Evolutionary conservation across 192 early-diverging fungal genomes (phyloP), one percentile per base, ranked within the genome.

Genomic region (Backusella mclennaniae): DNA sequence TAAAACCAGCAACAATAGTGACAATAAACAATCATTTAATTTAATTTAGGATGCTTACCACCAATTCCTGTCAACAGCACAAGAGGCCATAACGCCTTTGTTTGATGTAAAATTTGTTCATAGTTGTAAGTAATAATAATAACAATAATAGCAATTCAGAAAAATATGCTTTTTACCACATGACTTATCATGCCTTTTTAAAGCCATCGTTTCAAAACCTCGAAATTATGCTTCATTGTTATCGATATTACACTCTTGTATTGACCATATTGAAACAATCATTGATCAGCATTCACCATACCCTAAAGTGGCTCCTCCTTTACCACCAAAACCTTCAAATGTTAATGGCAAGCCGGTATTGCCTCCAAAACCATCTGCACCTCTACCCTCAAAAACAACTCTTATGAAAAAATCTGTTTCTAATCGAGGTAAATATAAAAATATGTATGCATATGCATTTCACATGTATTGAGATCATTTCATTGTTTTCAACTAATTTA

Each of bases 61-160:
- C 3, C 38, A 39, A 44, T 72, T 52, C 26, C 39, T 72, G 26
- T 72, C 71, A 44, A 72, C 71, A 35, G 71, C 71, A 31, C 71
- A 72, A 26, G 29, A 42, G 4, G 41, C 71, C 31, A 52, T 72
- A 42, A 38, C 35, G 33, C 23, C 71, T n/a, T 52, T 72, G 31
- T 72, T 72, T 53, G 71, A 72, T 42, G 71, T 72, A 29, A 44
- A 53, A 53, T 72, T 72, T 26, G 71, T 72, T 53, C 71, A 72
- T 52, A 44, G 71, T 49, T 72, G 71, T 72, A 53, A 44, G 71
- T 72, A 15, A 7, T 11, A 19, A 33, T 68, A 68, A 39, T 39
- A 39, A 12, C 11, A 33, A 33, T 33, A 33, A 69, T 31, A 36
- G 67, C 8, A 69, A 69, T 21, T 21, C 31, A 7, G 19, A 2